phyloP scores from a whole-genome alignment of 169 alveolate genomes.

The Cardiosporidium cionae region DNA sequence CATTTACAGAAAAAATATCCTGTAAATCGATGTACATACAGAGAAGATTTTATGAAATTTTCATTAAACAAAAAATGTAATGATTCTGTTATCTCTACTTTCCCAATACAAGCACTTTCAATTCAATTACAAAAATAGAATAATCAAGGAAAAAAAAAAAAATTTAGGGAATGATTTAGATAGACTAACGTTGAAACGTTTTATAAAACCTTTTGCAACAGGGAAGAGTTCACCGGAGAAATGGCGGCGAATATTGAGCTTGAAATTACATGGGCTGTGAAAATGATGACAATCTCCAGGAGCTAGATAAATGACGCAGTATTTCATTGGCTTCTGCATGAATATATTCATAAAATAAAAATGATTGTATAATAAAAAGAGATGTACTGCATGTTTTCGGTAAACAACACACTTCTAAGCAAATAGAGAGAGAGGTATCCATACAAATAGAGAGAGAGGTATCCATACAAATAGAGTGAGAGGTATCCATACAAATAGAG shows the following conservation, averaged over 20 bases:
- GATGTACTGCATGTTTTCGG: no score
- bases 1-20: conserved; percentile 70
- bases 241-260: conserved; percentile 60
- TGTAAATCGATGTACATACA: no score
- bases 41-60: no score
- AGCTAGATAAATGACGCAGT: conserved; percentile 58
- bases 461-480: background rate
- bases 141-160: no score
- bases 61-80: no score
- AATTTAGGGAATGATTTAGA: no score
- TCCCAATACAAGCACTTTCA: no score
- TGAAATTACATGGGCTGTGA: conserved; percentile 69
- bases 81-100: no score
- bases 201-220: conserved; percentile 41
- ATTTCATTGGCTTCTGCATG: conserved; percentile 20
- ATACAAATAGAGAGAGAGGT: no score
- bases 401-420: no score
- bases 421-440: background rate
- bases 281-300: conserved; percentile 83
- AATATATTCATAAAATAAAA: background rate
- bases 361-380: background rate
- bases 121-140: no score
- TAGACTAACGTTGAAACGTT: conserved; percentile 38
- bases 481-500: no score
- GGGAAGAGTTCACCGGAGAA: conserved; percentile 67